Percentiles rank a stretch among this genome's conserved stretches.
Conservation (phyloP, 192 early-diverging fungal genomes). For the Backusella morwellensis region DNA sequence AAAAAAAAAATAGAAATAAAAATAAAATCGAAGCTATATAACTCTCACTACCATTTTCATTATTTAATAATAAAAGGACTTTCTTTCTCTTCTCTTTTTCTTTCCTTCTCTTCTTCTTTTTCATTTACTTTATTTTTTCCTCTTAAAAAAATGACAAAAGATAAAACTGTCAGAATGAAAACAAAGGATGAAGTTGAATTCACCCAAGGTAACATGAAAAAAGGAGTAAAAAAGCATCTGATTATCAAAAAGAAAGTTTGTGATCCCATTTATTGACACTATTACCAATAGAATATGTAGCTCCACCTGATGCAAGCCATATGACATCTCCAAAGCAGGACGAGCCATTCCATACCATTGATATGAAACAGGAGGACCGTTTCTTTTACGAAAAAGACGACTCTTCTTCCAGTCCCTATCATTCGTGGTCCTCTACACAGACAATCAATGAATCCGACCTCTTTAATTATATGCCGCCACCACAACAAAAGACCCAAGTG, state of each 20-base stretch:
- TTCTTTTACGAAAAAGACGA: conserved; percentile 8
- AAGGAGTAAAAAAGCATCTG: background rate
- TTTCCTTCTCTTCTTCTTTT: background rate
- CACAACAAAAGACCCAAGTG: background rate
- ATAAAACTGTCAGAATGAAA: conserved; percentile 17
- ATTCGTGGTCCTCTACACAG: background rate
- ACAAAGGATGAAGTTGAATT: conserved; percentile 3
- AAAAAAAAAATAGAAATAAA: background rate
- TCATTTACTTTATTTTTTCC: background rate
- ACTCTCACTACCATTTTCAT: background rate
- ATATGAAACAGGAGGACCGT: conserved; percentile 1
- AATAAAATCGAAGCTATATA: background rate
- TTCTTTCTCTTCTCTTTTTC: background rate
- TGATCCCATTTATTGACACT: background rate
- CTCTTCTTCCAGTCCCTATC: background rate
- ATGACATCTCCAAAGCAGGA: background rate
- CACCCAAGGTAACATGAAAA: conserved; percentile 6
- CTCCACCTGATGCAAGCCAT: conserved; percentile 8
- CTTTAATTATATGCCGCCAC: background rate
- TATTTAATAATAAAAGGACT: background rate
- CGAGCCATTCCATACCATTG: background rate
- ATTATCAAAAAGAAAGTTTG: conserved; percentile 1
- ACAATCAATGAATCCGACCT: background rate
- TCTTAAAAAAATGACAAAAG: conserved; percentile 6
- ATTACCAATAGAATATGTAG: background rate